Percentiles rank a stretch among this genome's conserved stretches.
phyloP scores from a whole-genome alignment of 352 stramenopile species.

The Ophiocytium majus region DNA sequence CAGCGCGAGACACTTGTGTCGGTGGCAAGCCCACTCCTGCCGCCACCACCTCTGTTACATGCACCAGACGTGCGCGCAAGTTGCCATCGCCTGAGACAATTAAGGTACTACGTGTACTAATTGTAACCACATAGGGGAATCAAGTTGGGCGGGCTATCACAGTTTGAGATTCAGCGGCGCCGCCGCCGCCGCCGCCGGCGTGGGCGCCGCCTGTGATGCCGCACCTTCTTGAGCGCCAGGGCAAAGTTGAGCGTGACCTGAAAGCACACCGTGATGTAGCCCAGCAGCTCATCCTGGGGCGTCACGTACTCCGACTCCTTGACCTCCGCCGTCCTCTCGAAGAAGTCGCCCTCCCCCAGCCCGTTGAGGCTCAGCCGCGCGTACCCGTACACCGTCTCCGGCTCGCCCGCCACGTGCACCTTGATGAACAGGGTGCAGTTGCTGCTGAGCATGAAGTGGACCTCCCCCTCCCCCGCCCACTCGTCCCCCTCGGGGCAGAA shows the following conservation, averaged over 20 bases:
- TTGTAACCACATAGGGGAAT: too few relatives aligned
- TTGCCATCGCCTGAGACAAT: too few relatives aligned
- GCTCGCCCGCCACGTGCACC: slow-evolving; percentile 19
- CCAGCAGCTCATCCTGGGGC: slow-evolving; percentile 39
- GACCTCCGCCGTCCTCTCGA: slow-evolving; percentile 30
- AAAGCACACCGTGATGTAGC: slow-evolving; percentile 37
- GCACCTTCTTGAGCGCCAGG: slow-evolving; percentile 31
- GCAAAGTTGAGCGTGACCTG: slow-evolving; percentile 45
- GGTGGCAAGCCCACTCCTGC: too few relatives aligned
- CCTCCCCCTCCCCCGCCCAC: slow-evolving; percentile 29
- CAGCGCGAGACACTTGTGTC: too few relatives aligned
- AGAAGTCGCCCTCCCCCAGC: slow-evolving; percentile 36
- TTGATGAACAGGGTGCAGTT: slow-evolving; percentile 36
- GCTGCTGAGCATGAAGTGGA: slow-evolving; percentile 44
- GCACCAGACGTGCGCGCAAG: too few relatives aligned
- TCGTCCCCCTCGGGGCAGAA: slow-evolving; percentile 21
- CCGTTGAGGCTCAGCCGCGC: slow-evolving; percentile 33
- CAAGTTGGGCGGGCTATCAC: too few relatives aligned
- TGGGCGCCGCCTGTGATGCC: too few relatives aligned
- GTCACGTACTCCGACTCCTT: slow-evolving; percentile 51
- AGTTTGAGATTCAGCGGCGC: too few relatives aligned
- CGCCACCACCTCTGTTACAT: too few relatives aligned
- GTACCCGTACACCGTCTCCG: slow-evolving; percentile 28
- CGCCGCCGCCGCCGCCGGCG: too few relatives aligned
- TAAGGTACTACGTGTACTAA: too few relatives aligned